Conservation (phyloP, 257 asterid species). For the Nicotiana obtusifolia region DNA sequence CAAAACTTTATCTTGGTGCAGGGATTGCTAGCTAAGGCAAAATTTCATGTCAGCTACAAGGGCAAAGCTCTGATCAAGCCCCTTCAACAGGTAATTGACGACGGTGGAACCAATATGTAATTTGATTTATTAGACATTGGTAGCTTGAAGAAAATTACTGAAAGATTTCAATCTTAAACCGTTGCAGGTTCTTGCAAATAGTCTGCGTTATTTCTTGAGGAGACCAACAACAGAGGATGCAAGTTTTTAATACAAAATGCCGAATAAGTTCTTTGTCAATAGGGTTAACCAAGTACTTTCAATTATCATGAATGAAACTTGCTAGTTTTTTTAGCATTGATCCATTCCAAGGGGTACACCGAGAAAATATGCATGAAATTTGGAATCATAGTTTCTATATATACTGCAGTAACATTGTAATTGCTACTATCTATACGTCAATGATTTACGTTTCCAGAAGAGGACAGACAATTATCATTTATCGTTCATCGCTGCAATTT, state of each 20-base stretch:
- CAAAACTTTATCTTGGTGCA: slow-evolving; percentile 6
- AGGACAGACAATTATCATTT: neutral
- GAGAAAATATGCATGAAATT: slow-evolving; percentile 7
- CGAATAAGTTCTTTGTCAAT: neutral
- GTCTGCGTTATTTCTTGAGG: slow-evolving; percentile 79
- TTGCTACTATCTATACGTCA: neutral
- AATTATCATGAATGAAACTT: neutral
- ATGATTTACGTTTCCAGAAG: neutral
- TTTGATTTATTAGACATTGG: neutral
- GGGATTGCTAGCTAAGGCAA: slow-evolving; percentile 97
- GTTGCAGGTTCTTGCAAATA: slow-evolving; percentile 77
- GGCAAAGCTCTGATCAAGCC: slow-evolving; percentile 83
- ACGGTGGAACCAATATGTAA: neutral
- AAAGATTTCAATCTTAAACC: neutral
- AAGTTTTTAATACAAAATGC: slow-evolving; percentile 50
- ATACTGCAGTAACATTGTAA: slow-evolving; percentile 1
- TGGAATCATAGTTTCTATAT: neutral
- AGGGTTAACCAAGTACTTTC: neutral
- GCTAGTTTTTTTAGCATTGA: neutral
- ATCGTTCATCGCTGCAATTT: neutral
- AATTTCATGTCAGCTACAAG: slow-evolving; percentile 83
- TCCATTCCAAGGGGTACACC: slow-evolving; percentile 7
- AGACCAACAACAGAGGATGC: slow-evolving; percentile 83
- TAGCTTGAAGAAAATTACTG: neutral
- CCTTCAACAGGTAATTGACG: slow-evolving; percentile 69